Base-by-base conservation (phyloP, 768 basidiomycete species). In the Chalciporus piperatus region DNA sequence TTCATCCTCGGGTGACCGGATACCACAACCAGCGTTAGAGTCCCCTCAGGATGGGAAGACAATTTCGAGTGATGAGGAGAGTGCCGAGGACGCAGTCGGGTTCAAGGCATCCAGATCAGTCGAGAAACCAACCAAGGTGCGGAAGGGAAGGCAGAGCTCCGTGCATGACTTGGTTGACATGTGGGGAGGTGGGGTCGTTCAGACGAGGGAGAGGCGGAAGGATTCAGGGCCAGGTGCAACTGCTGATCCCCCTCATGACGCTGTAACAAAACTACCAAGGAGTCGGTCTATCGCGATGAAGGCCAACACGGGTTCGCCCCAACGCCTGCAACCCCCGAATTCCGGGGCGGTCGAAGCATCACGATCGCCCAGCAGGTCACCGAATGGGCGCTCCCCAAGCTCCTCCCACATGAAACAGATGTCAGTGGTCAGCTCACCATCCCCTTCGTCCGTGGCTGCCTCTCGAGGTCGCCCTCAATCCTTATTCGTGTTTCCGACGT, bases 161-260 rank as follows among this genome's bases (percentile, higher is more conserved):
- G 89, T 92, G 20, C 89, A 93, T 60, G 86, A 92, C 61, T 64
- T 92, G 49, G 87, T 92, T 25, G 86, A 87, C 64, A 66, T 92
- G 25, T 91, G 85, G 76, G 87, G 87, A 38, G 87, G 86, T 7
- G 75, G 76, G 13, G 54, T 74, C 52, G 56, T 59, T 43, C 71
- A 66, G 55, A 63, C 63, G 20, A 79, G 76, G 58, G 78, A 81
- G 56, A 78, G 74, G 55, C 71, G 68, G 28, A 65, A 63, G 51
- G 61, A 69, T 52, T 42, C 40, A 17, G 19, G 43, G 17, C 47
- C 56, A 17, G 60, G 48, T 35, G 25, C 63, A 58, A 41, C 64
- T 51, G 48, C 52, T 8, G 57, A 63, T 50, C 16, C 45, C 10
- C 42, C 45, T 42, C 45, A 44, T 19, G 61, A 67, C 12, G 27